Conservation (phyloP, 768 basidiomycete genomes). For the Mycena vitilis region DNA sequence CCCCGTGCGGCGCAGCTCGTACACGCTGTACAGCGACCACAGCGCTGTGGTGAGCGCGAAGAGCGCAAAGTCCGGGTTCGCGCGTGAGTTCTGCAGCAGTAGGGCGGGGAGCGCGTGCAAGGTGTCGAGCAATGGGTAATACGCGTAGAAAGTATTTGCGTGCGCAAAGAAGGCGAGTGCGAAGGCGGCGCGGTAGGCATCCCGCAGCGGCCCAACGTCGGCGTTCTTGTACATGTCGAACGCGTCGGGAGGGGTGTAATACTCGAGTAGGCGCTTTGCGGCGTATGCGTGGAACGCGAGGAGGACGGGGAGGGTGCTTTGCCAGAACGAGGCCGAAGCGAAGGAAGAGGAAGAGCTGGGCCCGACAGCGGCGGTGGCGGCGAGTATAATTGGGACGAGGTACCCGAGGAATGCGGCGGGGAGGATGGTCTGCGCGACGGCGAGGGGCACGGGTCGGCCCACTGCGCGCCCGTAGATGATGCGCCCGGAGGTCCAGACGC, state of each 20-base stretch:
- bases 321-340: background rate
- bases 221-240: slow-evolving; percentile 15
- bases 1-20: slow-evolving; percentile 9
- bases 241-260: background rate
- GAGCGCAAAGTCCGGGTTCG: background rate
- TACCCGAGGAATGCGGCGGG: slow-evolving; percentile 8
- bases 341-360: no score
- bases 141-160: background rate
- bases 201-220: slow-evolving; percentile 1
- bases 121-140: background rate
- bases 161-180: background rate
- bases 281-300: slow-evolving; percentile 7
- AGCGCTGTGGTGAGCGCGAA: slow-evolving; percentile 7
- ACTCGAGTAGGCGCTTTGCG: background rate
- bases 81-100: background rate
- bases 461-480: slow-evolving; percentile 9
- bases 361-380: background rate
- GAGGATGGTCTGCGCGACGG: slow-evolving; percentile 4
- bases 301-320: background rate
- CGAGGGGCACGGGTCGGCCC: background rate
- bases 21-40: slow-evolving; percentile 11
- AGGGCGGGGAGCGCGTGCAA: background rate
- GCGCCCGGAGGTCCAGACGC: background rate
- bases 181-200: background rate
- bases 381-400: background rate